Evolutionary conservation across 176 grass and related monocot genomes (phyloP), one percentile per base, ranked within the genome.

Genomic region (Juncus effusus): DNA sequence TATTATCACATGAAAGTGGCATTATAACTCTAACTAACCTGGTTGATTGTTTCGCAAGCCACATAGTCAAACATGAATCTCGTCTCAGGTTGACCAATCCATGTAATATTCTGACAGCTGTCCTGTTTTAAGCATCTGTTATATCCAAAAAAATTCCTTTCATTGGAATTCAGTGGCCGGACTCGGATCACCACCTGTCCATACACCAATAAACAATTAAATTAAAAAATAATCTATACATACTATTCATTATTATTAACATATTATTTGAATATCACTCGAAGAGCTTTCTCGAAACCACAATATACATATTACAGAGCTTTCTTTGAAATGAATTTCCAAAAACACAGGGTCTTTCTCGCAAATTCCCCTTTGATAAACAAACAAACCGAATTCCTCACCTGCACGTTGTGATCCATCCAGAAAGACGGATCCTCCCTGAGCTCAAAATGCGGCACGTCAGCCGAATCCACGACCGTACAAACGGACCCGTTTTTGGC

Each of bases 401-500:
- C 92, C 92, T 96, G 82, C 19, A 97, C 93, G 67, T 92, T 97
- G 64, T 92, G 79, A 38, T 97, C 85, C 76, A 97, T 85, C 93
- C 93, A 97, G 68, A 97, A 97, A 0, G 93, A 97, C 16, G 85
- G 93, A 54, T 92, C 85, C 62, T 97, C 93, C 59, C 79, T 74
- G 36, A 97, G 88, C 52, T 97, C 88, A 14, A 92, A 89, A 70
- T 82, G 72, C 15, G 82, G 80, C 51, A 97, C 88, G 63, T 91
- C 82, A 5, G 13, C 61, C 6, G 82, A 79, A 79, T 88, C 85
- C 52, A 86, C 80, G 37, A 75, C 38, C 13, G 51, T 72, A 8
- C 72, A 88, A 35, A 77, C 13, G 0, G 74, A 77, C 36, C 65
- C 10, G 2, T 79, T 79, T 56, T 76, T 86, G 62, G 82, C 42